Evolutionary conservation across 2,329 filamentous ascomycete species (phyloP), one percentile per base, ranked within the genome.

Genomic region (Neophaeococcomyces mojaviensis): DNA sequence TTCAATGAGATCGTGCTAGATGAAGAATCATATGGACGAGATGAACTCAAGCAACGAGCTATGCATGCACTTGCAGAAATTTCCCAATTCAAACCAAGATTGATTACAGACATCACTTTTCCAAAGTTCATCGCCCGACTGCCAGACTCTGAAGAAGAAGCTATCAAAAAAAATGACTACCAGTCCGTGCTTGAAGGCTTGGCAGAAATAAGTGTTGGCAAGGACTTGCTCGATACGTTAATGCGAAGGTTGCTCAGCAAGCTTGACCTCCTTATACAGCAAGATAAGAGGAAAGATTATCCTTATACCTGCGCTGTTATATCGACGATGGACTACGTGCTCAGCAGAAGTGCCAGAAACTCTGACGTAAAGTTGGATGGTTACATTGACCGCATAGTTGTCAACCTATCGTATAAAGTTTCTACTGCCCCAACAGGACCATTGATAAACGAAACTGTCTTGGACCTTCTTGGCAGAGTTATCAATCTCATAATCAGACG

Each of bases 101-200:
- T 81, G 9, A 77, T 84, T 22, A 75, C 81, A 55, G 74, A 81
- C 38, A 79, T 79, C 47, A 78, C 79, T 0, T 78, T 84, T 55
- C 81, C 81, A 20, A 76, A 77, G 4, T 82, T 84, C 58, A 72
- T 84, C 61, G 78, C 79, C 3, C 74, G 76, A 32, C 63, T 85
- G 3, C 81, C 81, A 1, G 79, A 81, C 49, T 66, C 64, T 2
- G 74, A 75, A 47, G 62, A 66, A n/a, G 69, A 72, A 15, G 64
- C 64, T 2, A 62, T 68, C 8, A 57, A 56, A 5, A 28, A 31
- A 18, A 39, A 28, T 24, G 60, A 62, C 4, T 81, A 81, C 55
- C 56, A 73, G n/a, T 64, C 71, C 4, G 76, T 78, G 0, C 64
- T 85, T 19, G 80, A 83, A 55, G 78, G 72, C 1, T 73, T 85